A percentile compares a stretch with the other conserved stretches of the same genome.
Conservation (phyloP, 1,139 yeast species). For the Entelexis paramagnoliae region DNA sequence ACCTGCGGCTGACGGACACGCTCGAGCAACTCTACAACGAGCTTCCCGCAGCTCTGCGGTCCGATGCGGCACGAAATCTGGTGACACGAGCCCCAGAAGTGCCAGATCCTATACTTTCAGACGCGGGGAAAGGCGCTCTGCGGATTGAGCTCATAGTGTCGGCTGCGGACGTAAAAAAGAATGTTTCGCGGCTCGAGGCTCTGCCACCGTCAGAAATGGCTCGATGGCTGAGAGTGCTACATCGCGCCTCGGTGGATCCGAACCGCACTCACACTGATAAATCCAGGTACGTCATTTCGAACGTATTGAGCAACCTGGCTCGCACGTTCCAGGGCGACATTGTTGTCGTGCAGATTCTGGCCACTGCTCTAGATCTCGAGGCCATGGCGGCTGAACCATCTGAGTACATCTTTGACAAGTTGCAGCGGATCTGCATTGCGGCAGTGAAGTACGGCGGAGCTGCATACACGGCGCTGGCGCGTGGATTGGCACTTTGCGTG, state of each 20-base stretch:
- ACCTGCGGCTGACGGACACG: background rate
- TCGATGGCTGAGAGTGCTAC: background rate
- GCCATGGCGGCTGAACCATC: conserved; percentile 1
- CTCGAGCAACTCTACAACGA: background rate
- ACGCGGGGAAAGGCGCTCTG: too few relatives aligned
- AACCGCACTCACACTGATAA: background rate
- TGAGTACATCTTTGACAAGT: background rate
- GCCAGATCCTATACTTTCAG: too few relatives aligned
- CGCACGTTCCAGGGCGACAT: background rate
- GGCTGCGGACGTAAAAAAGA: background rate
- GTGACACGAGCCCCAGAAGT: too few relatives aligned
- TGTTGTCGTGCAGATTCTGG: conserved; percentile 8
- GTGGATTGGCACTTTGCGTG: background rate
- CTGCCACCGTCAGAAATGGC: background rate
- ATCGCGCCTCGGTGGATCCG: background rate
- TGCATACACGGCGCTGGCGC: background rate
- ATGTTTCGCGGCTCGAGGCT: background rate
- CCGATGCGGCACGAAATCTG: too few relatives aligned
- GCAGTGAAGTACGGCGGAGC: background rate
- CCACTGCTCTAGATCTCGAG: conserved; percentile 14
- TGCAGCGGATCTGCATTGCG: conserved; percentile 1
- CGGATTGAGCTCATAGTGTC: background rate
- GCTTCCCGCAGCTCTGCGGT: background rate
- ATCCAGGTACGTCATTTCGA: background rate
- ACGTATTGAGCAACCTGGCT: conserved; percentile 12